Percentiles rank a stretch among this genome's conserved stretches.
Conservation (phyloP, 1,284 basidiomycete genomes). For the Ustilago crameri region DNA sequence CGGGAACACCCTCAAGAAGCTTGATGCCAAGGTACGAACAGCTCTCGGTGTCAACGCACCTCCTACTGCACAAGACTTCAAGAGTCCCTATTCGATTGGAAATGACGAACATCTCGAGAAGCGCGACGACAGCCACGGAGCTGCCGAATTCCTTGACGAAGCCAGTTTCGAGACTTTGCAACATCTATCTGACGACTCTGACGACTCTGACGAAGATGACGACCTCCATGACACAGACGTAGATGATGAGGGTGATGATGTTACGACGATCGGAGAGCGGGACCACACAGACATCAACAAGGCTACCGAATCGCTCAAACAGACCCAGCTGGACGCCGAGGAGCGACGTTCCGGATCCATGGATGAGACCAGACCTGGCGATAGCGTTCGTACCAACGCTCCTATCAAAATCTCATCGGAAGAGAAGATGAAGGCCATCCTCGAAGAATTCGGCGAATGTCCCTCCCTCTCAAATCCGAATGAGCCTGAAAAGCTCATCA, state of each 20-base stretch:
- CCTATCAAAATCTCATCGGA: constrained; percentile 26
- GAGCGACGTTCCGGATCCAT: constrained; percentile 26
- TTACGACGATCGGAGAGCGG: constrained; percentile 7
- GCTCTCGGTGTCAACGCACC: constrained; percentile 30
- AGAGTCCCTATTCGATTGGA: constrained; percentile 41
- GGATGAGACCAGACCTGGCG: constrained; percentile 17
- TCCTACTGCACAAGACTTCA: constrained; percentile 26
- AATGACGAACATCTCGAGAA: constrained; percentile 32
- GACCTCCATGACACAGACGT: constrained; percentile 5
- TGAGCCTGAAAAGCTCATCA: constrained; percentile 48
- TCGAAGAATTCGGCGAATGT: constrained; percentile 57
- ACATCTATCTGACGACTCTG: constrained; percentile 31
- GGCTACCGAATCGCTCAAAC: constrained; percentile 5
- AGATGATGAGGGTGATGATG: constrained; percentile 12
- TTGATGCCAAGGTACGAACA: constrained; percentile 33
- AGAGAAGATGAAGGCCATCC: constrained; percentile 51
- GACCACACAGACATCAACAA: background rate
- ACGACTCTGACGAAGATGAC: constrained; percentile 23
- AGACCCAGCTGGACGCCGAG: constrained; percentile 10
- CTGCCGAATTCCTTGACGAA: constrained; percentile 43
- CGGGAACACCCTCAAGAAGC: constrained; percentile 31
- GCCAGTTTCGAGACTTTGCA: constrained; percentile 39
- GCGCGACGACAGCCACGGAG: constrained; percentile 14
- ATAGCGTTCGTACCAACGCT: constrained; percentile 15
- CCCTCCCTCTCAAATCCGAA: constrained; percentile 25